Percentiles rank a stretch among this genome's conserved stretches.
phyloP scores from a whole-genome alignment of 2,329 filamentous ascomycete species.

The Rachicladosporium sp. region DNA sequence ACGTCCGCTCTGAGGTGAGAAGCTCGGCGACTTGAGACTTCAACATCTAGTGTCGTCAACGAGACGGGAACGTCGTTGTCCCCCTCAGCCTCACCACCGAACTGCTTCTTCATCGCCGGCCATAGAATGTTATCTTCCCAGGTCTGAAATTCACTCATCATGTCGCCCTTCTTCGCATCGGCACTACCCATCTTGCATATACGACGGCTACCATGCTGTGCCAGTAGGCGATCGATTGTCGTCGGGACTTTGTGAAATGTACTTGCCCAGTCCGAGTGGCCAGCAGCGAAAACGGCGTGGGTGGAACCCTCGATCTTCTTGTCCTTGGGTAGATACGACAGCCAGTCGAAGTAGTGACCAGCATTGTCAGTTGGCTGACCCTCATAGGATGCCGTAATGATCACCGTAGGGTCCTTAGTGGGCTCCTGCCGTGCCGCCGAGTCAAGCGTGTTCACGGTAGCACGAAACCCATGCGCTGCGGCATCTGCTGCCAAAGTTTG shows the following conservation, averaged over 20 bases:
- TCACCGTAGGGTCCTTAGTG: constrained; percentile 25
- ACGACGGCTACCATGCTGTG: constrained; percentile 19
- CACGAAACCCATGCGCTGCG: constrained; percentile 24
- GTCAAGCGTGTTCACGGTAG: constrained; percentile 27
- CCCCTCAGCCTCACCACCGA: neutral
- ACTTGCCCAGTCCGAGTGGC: constrained; percentile 30
- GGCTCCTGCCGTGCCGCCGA: constrained; percentile 15
- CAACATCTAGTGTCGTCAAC: neutral
- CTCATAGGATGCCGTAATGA: constrained; percentile 31
- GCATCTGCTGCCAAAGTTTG: constrained; percentile 26
- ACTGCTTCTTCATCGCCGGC: neutral
- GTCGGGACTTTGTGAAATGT: constrained; percentile 32
- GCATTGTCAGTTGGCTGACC: constrained; percentile 33
- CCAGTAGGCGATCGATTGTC: constrained; percentile 22
- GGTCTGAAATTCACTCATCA: constrained; percentile 30
- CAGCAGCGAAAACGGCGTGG: constrained; percentile 31
- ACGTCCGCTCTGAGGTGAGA: constrained; percentile 33
- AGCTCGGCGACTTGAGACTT: constrained; percentile 1
- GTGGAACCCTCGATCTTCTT: constrained; percentile 3
- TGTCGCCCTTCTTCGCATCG: constrained; percentile 26
- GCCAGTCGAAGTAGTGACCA: constrained; percentile 29
- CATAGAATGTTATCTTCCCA: constrained; percentile 16
- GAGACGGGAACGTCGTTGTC: neutral
- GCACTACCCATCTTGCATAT: constrained; percentile 23
- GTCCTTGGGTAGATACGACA: constrained; percentile 35